Conservation (phyloP, 1,284 basidiomycete genomes). For the Pseudozyma tsukubaensis region DNA sequence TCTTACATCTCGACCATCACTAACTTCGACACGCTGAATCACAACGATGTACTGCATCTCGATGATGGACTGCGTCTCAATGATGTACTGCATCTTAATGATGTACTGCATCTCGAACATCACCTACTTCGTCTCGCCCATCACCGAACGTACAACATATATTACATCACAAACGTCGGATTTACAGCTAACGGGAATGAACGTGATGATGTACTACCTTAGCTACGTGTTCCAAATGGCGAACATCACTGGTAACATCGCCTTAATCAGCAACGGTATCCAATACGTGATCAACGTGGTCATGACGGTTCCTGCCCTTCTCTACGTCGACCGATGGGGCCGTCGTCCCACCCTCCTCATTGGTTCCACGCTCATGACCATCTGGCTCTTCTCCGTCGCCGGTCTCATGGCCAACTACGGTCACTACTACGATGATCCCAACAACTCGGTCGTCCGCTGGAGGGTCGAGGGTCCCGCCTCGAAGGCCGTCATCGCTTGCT, state of each 20-base stretch:
- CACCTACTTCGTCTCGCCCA: too few species aligned
- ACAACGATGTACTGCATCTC: too few species aligned
- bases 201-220: conserved; percentile 48
- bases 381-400: conserved; percentile 41
- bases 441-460: conserved; percentile 34
- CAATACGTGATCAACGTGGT: conserved; percentile 55
- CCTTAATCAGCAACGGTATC: conserved; percentile 33
- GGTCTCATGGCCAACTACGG: conserved; percentile 34
- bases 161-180: too few species aligned
- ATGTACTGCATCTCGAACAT: too few species aligned
- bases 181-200: conserved; percentile 33
- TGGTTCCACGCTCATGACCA: conserved; percentile 43
- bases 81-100: too few species aligned
- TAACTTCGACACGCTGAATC: too few species aligned
- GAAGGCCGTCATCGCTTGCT: conserved; percentile 47
- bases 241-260: conserved; percentile 33
- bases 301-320: conserved; percentile 50
- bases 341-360: conserved; percentile 47
- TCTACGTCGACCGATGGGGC: conserved; percentile 50
- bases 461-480: conserved; percentile 27
- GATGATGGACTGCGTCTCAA: too few species aligned
- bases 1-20: too few species aligned
- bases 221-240: conserved; percentile 35
- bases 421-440: conserved; percentile 16
- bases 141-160: too few species aligned